These are phyloP conservation scores for Polytolypa hystricis DNA, from an alignment of 2,329 filamentous ascomycete species.

Conservation along the genomic window DNA sequence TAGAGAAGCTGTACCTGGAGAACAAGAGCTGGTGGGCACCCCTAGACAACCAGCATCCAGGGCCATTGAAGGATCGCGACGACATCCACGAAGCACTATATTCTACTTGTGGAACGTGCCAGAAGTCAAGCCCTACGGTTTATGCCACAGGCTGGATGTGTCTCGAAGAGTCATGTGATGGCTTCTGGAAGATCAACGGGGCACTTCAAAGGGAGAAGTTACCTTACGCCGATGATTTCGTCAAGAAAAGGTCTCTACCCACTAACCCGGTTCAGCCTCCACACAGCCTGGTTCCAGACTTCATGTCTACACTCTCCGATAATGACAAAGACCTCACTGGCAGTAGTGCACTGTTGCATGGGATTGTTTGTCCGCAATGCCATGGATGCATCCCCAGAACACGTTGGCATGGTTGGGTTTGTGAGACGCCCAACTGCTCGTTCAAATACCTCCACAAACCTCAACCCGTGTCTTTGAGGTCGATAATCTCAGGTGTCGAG, in stretches of 20 bases:
- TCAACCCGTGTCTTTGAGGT: constrained; percentile 20
- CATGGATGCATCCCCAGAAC: constrained; percentile 49
- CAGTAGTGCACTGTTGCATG: constrained; percentile 44
- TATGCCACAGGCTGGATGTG: constrained; percentile 48
- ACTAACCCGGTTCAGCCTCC: constrained; percentile 23
- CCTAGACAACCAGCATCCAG: constrained; percentile 18
- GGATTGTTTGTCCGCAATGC: constrained; percentile 57
- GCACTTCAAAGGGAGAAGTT: constrained; percentile 20
- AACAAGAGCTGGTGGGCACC: constrained; percentile 50
- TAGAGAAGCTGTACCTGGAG: constrained; percentile 50
- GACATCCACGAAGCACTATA: constrained; percentile 13
- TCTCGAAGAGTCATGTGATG: constrained; percentile 39
- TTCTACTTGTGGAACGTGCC: constrained; percentile 33
- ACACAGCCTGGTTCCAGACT: constrained; percentile 30
- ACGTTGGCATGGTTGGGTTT: constrained; percentile 53
- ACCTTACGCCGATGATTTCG: constrained; percentile 46
- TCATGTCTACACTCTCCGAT: constrained; percentile 28
- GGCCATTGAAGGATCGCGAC: constrained; percentile 21
- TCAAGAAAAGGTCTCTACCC: constrained; percentile 43
- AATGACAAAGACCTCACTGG: constrained; percentile 34
- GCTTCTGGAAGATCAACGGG: constrained; percentile 44
- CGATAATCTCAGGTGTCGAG: constrained; percentile 23
- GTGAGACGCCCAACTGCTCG: constrained; percentile 40
- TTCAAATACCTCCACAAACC: constrained; percentile 30
- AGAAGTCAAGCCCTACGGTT: constrained; percentile 20